These are phyloP conservation scores for Fusarium armeniacum DNA, from an alignment of 2,329 filamentous ascomycete genomes.

Conservation along the genomic window DNA sequence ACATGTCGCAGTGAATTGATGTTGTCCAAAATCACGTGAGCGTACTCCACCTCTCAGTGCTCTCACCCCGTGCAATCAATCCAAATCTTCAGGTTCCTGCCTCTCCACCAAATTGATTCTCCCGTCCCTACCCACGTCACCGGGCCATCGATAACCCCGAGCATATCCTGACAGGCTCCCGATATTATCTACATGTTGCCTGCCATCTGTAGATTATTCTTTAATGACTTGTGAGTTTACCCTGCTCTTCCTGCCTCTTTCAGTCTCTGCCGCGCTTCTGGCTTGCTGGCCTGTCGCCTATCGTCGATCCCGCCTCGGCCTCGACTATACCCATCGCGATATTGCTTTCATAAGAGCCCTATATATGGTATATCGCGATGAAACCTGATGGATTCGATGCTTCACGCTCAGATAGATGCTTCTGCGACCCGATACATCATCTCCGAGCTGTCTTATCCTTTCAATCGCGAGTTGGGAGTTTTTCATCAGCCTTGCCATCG, in stretches of 20 bases:
- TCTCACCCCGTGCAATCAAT: slow-evolving; percentile 50
- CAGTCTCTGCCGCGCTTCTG: slow-evolving; percentile 51
- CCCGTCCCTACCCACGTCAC: slow-evolving; percentile 53
- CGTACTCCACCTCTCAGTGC: slow-evolving; percentile 22
- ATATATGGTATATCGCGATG: slow-evolving; percentile 45
- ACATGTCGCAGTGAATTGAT: background rate
- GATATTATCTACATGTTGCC: slow-evolving; percentile 46
- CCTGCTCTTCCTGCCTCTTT: slow-evolving; percentile 46
- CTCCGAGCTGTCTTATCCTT: slow-evolving; percentile 46
- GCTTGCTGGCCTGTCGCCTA: slow-evolving; percentile 55
- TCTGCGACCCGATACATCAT: slow-evolving; percentile 41
- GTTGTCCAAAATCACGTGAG: slow-evolving; percentile 40
- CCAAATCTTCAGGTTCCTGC: slow-evolving; percentile 57
- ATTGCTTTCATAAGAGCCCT: slow-evolving; percentile 49
- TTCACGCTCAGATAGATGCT: slow-evolving; percentile 53
- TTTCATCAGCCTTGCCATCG: slow-evolving; percentile 64
- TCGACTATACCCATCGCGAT: slow-evolving; percentile 54
- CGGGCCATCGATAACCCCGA: slow-evolving; percentile 51
- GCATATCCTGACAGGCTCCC: slow-evolving; percentile 44
- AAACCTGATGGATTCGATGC: slow-evolving; percentile 56
- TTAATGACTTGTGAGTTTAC: slow-evolving; percentile 67
- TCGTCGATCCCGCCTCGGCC: slow-evolving; percentile 56
- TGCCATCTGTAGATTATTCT: slow-evolving; percentile 58
- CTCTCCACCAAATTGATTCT: slow-evolving; percentile 54
- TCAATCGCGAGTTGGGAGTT: slow-evolving; percentile 61